These are phyloP conservation scores for Saccharata proteae DNA, from an alignment of 2,329 filamentous ascomycete genomes.

Conservation along the genomic window DNA sequence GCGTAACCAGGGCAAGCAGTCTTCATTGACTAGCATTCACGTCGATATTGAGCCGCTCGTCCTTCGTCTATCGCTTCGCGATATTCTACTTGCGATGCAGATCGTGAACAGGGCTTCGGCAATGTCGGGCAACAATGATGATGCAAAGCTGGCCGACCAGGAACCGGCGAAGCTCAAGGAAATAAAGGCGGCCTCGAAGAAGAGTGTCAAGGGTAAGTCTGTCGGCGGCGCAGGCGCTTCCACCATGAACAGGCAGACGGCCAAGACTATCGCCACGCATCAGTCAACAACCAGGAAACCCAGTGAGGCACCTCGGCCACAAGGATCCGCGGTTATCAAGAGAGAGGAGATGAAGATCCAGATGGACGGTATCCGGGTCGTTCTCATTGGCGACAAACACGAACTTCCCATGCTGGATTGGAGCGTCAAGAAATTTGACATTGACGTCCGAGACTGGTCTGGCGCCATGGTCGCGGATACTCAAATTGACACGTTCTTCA, in stretches of 20 bases:
- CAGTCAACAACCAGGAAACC: slow-evolving; percentile 40
- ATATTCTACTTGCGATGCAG: slow-evolving; percentile 88
- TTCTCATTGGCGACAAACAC: slow-evolving; percentile 90
- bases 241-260: slow-evolving; percentile 26
- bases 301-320: slow-evolving; percentile 42
- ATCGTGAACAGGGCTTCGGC: slow-evolving; percentile 86
- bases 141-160: slow-evolving; percentile 36
- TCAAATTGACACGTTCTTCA: slow-evolving; percentile 85
- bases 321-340: slow-evolving; percentile 42
- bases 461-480: slow-evolving; percentile 76
- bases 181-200: slow-evolving; percentile 30
- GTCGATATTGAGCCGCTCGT: slow-evolving; percentile 86
- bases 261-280: slow-evolving; percentile 33
- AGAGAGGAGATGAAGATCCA: slow-evolving; percentile 75
- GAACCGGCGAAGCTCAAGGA: slow-evolving; percentile 44
- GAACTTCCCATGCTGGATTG: slow-evolving; percentile 91
- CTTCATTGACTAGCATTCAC: slow-evolving; percentile 62
- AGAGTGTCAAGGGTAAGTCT: slow-evolving; percentile 36
- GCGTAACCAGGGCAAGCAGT: slow-evolving; percentile 45
- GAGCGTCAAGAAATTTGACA: slow-evolving; percentile 79
- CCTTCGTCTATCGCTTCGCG: slow-evolving; percentile 76
- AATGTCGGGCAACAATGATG: slow-evolving; percentile 48
- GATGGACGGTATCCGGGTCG: slow-evolving; percentile 78
- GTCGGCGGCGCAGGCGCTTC: slow-evolving; percentile 32
- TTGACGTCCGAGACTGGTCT: slow-evolving; percentile 84